Evolutionary conservation across 805 yeast genomes (phyloP), one percentile per base, ranked within the genome.

Genomic region (Candida insectorum): DNA sequence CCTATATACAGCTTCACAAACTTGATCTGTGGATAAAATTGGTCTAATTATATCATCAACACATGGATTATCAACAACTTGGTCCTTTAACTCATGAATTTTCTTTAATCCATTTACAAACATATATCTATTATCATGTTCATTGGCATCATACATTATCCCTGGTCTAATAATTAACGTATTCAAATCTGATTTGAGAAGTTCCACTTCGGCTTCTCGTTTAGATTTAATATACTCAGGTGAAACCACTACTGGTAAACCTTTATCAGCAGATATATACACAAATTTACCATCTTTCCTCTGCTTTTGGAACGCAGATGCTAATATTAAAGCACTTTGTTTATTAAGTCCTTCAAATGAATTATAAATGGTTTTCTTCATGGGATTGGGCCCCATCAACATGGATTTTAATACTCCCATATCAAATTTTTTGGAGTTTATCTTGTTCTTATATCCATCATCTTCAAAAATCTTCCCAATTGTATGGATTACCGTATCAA

Each of bases 181-280:
- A 36, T 91, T 69, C 16, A 85, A 60, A 2, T 52, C 52, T 2
- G 56, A 51, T n/a, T 65, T 60, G 14, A 73, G 60, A 14, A 77
- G 54, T 44, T 75, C 81, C 16, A 56, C 54, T 52, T 88, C 97
- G 0, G 96, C 91, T 39, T 70, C 77, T 45, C 96, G 63, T 48
- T 88, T 88, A 15, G 93, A 77, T 7, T 70, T 65, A 22, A 88
- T 75, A 54, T 88, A 88, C 1, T 81, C 88, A 0, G 60, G 48
- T 1, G 93, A 91, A 5, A 84, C 60, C 6, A 43, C 28, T 15
- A 81, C 58, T 0, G 89, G 87, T 33, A 77, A 73, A 22, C 34
- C 39, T 34, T 81, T 80, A 45, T 85, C 94, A 1, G 96, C 96
- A 0, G 95, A 85, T 2, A 88, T 71, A 49, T 85, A 88, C 0